These are phyloP conservation scores for Westerdykella ornata DNA, from an alignment of 2,329 filamentous ascomycete species.

Conservation along the genomic window DNA sequence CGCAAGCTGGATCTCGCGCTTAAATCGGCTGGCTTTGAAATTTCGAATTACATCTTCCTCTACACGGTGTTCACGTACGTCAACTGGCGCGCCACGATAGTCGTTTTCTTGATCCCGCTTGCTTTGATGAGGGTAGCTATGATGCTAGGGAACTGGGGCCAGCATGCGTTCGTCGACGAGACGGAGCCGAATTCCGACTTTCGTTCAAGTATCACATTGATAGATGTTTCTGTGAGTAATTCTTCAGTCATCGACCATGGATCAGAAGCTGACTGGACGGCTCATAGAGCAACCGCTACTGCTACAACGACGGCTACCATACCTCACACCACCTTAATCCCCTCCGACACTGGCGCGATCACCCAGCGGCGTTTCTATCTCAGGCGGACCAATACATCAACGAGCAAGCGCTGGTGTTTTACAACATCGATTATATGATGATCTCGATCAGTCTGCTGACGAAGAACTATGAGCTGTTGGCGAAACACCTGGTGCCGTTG, in stretches of 20 bases:
- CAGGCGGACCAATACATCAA: constrained; percentile 60
- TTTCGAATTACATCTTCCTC: constrained; percentile 45
- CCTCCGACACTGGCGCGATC: constrained; percentile 72
- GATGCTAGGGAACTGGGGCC: constrained; percentile 81
- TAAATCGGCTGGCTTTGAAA: constrained; percentile 57
- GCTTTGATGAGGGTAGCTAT: constrained; percentile 60
- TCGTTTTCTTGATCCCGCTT: constrained; percentile 62
- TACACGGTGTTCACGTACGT: constrained; percentile 43
- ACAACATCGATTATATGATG: constrained; percentile 75
- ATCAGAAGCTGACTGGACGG: background rate
- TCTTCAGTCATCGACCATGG: background rate
- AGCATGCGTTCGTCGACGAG: constrained; percentile 74
- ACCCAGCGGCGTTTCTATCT: constrained; percentile 65
- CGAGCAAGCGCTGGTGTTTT: constrained; percentile 67
- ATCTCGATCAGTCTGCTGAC: constrained; percentile 61
- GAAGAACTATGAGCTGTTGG: constrained; percentile 66
- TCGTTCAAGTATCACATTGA: constrained; percentile 69
- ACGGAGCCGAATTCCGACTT: constrained; percentile 70
- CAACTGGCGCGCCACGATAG: constrained; percentile 53
- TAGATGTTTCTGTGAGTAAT: constrained; percentile 64
- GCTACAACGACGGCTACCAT: constrained; percentile 78
- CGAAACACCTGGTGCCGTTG: constrained; percentile 65
- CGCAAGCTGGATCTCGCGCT: constrained; percentile 50
- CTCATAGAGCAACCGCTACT: constrained; percentile 67
- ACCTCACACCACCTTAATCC: constrained; percentile 76